These are phyloP conservation scores for Elsinoe australis DNA, from an alignment of 2,329 filamentous ascomycete species.

Conservation along the genomic window DNA sequence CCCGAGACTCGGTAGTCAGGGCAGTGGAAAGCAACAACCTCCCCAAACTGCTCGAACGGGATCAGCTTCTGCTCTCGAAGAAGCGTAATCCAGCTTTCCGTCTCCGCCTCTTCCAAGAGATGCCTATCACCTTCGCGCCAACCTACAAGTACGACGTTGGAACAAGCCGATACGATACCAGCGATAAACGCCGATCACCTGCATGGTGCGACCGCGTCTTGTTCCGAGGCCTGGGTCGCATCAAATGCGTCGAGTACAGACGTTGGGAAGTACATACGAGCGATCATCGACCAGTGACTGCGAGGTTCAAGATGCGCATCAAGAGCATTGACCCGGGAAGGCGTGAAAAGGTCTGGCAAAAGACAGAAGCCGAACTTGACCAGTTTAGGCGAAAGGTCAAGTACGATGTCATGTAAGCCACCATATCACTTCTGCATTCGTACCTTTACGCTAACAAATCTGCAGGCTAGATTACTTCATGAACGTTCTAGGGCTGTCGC, in stretches of 20 bases:
- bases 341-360: conserved; percentile 60
- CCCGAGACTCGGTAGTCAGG: conserved; percentile 81
- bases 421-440: too few relatives aligned
- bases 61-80: conserved; percentile 82
- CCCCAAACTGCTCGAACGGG: conserved; percentile 77
- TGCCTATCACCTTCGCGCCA: conserved; percentile 82
- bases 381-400: conserved; percentile 61
- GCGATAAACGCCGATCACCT: conserved; percentile 83
- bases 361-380: conserved; percentile 67
- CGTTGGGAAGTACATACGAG: conserved; percentile 85
- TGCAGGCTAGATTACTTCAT: conserved; percentile 56
- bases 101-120: conserved; percentile 81
- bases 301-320: conserved; percentile 69
- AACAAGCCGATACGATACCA: conserved; percentile 82
- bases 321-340: conserved; percentile 69
- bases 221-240: conserved; percentile 71
- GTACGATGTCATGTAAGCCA: conserved; percentile 71
- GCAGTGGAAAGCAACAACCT: conserved; percentile 77
- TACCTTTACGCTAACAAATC: neutral
- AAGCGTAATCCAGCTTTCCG: conserved; percentile 86
- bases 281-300: conserved; percentile 89
- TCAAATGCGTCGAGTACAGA: conserved; percentile 81
- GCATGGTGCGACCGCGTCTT: conserved; percentile 95
- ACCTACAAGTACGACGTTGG: conserved; percentile 99
- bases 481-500: conserved; percentile 51